Evolutionary conservation across 495 filamentous ascomycete genomes (phyloP).

Genomic region (Geoglossum glabrum): DNA sequence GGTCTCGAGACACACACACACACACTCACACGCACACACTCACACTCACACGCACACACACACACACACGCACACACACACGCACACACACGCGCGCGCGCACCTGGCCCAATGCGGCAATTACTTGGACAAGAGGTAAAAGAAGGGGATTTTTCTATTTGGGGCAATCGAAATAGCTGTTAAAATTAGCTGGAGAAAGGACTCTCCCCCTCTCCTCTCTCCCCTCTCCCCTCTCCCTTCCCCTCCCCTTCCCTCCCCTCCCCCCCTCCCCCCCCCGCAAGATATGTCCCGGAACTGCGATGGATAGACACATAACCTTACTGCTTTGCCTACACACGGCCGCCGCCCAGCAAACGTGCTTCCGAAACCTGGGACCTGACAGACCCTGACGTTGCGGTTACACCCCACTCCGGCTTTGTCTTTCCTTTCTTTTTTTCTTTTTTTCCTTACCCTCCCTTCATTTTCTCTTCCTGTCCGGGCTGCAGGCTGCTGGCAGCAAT

Average conservation of each 20-base stretch:
- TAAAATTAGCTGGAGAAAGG: neutral
- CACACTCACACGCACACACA: no score
- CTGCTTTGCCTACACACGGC: neutral
- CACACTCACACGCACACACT: no score
- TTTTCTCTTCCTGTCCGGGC: slow-evolving; percentile 6
- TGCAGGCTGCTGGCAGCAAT: neutral
- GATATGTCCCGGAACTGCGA: neutral
- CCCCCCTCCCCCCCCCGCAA: neutral
- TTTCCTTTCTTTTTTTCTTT: slow-evolving; percentile 4
- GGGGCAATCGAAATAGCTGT: neutral
- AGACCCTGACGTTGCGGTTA: neutral
- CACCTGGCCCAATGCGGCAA: neutral
- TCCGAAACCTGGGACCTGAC: neutral
- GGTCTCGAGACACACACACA: no score
- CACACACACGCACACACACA: no score
- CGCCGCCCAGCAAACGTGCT: neutral
- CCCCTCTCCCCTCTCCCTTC: neutral
- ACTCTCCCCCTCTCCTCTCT: neutral
- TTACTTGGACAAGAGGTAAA: neutral
- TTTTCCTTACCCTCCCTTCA: slow-evolving; percentile 7
- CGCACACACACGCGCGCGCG: no score
- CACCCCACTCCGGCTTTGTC: neutral
- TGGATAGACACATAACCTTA: neutral
- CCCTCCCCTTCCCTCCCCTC: slow-evolving; percentile 4
- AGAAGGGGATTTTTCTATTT: neutral